These are phyloP conservation scores for Candida mesenterica DNA, from an alignment of 1,139 yeast genomes.

Conservation along the genomic window DNA sequence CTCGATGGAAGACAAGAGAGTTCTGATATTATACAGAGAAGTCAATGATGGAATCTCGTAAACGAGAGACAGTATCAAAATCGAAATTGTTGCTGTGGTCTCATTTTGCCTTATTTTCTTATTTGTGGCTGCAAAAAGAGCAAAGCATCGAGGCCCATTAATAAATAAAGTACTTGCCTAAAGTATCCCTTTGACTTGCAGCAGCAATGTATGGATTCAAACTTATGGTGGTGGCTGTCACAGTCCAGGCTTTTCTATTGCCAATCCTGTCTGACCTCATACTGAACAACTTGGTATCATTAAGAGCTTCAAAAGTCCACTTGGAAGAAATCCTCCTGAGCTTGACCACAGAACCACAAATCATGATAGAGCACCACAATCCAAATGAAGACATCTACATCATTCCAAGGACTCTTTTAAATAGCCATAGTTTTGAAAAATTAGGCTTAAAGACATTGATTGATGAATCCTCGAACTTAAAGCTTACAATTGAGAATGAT, in stretches of 20 bases:
- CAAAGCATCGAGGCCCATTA: too few relatives aligned
- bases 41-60: too few relatives aligned
- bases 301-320: background rate
- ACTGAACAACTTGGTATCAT: background rate
- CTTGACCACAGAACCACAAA: background rate
- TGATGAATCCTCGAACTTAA: slow-evolving; percentile 4
- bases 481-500: slow-evolving; percentile 12
- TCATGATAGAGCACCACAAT: background rate
- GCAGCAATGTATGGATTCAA: too few relatives aligned
- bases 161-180: background rate
- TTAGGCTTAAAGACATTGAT: slow-evolving; percentile 22
- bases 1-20: too few relatives aligned
- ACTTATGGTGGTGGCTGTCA: background rate
- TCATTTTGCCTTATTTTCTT: too few relatives aligned
- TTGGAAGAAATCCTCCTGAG: background rate
- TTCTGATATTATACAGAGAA: too few relatives aligned
- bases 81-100: too few relatives aligned
- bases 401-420: slow-evolving; percentile 25
- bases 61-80: too few relatives aligned
- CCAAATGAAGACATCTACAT: slow-evolving; percentile 7
- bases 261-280: background rate
- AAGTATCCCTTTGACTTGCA: background rate
- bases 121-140: too few relatives aligned
- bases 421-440: slow-evolving; percentile 17
- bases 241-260: background rate